Conservation (phyloP, 179 eudicot genomes). For the Vitellaria paradoxa region DNA sequence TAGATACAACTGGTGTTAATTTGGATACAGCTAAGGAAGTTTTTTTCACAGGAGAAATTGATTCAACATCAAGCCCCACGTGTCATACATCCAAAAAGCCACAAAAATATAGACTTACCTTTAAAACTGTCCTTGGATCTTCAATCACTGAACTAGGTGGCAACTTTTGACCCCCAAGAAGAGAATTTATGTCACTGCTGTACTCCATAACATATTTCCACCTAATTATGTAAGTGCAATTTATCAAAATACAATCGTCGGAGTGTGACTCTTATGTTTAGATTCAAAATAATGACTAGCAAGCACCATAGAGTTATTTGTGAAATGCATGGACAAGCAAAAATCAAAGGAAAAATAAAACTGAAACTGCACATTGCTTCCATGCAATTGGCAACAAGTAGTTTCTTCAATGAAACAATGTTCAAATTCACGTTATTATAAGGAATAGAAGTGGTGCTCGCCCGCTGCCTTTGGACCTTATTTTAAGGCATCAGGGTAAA, state of each 20-base stretch:
- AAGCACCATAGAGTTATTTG: background rate
- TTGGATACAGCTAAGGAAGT: background rate
- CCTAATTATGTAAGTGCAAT: conserved; percentile 38
- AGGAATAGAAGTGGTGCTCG: too few species aligned
- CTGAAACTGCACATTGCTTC: background rate
- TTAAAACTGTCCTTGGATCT: conserved; percentile 60
- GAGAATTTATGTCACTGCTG: conserved; percentile 73
- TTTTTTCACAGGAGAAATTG: background rate
- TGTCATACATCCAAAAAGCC: background rate
- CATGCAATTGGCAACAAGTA: background rate
- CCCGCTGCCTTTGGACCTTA: background rate
- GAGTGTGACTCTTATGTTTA: conserved; percentile 1
- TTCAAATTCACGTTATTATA: background rate
- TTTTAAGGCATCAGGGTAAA: background rate
- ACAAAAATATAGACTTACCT: conserved; percentile 36
- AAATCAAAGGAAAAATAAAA: background rate
- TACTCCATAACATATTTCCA: conserved; percentile 76
- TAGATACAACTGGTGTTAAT: conserved; percentile 4
- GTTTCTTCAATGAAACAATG: background rate
- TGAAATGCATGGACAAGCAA: background rate
- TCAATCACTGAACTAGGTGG: conserved; percentile 51
- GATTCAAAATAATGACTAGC: conserved; percentile 17
- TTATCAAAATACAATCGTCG: too few species aligned
- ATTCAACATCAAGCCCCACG: background rate
- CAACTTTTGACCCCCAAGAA: conserved; percentile 57